Percentiles rank a stretch among this genome's conserved stretches.
phyloP scores from a whole-genome alignment of 73 alveolate genomes.

The Stentor roeselii region DNA sequence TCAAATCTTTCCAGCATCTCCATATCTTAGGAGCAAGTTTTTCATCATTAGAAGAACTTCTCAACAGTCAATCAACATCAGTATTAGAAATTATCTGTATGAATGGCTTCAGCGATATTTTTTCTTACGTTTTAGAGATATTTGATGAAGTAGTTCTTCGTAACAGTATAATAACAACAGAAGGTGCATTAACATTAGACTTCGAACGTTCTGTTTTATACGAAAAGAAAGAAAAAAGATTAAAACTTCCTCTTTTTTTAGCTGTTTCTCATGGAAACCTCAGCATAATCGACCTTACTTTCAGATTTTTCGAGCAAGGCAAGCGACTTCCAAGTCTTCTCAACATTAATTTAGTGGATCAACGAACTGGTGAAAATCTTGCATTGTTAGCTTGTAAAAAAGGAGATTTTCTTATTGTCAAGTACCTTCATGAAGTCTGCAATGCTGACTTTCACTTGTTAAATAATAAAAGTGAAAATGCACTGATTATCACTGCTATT shows the following conservation, averaged over 20 bases:
- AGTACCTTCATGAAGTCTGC: conserved; percentile 3
- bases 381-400: conserved; percentile 24
- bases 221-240: not conserved
- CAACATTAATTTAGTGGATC: conserved; percentile 6
- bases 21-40: conserved; percentile 20
- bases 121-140: not conserved
- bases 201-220: not conserved
- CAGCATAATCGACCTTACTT: not conserved
- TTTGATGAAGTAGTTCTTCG: not conserved
- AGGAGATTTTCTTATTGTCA: conserved; percentile 8
- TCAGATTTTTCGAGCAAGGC: not conserved
- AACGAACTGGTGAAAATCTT: conserved; percentile 25
- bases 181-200: not conserved
- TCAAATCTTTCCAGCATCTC: not conserved
- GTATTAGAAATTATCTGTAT: not conserved
- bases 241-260: not conserved
- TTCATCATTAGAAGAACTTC: not conserved
- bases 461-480: conserved; percentile 19
- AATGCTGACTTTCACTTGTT: conserved; percentile 2
- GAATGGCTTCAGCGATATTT: not conserved
- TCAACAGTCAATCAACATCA: not conserved
- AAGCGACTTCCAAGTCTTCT: not conserved
- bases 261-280: not conserved
- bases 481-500: not conserved
- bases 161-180: not conserved